A percentile compares a stretch with the other conserved stretches of the same genome.
These are phyloP conservation scores for Amaranthus cruentus DNA, from an alignment of 148 eudicot species.

Conservation along the genomic window DNA sequence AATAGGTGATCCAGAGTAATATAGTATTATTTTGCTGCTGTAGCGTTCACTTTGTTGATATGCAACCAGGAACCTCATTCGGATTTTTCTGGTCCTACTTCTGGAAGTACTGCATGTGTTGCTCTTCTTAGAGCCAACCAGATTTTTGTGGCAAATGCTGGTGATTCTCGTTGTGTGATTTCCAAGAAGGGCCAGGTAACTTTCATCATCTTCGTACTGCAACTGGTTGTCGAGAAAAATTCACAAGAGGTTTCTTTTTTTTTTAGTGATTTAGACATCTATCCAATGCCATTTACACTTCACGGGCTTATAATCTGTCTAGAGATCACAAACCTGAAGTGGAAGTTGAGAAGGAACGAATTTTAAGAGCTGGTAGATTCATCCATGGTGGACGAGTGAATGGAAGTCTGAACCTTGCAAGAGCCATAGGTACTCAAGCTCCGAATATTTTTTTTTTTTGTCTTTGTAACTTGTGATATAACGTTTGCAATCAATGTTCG, in stretches of 20 bases:
- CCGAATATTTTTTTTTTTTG: neutral
- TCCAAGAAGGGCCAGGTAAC: constrained; percentile 95
- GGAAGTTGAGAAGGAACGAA: constrained; percentile 84
- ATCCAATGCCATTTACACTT: neutral
- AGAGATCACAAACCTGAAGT: constrained; percentile 98
- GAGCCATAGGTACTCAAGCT: constrained; percentile 80
- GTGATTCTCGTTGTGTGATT: constrained; percentile 95
- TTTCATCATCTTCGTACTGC: neutral
- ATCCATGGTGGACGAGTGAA: constrained; percentile 95
- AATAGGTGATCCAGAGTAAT: neutral
- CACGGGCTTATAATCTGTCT: constrained; percentile 91
- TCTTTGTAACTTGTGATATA: neutral
- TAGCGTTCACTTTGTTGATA: constrained; percentile 9
- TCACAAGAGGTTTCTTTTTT: neutral
- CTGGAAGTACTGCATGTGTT: constrained; percentile 95
- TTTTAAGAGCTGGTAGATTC: constrained; percentile 91
- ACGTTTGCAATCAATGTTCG: too few relatives aligned
- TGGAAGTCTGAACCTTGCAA: constrained; percentile 90
- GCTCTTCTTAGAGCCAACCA: constrained; percentile 68
- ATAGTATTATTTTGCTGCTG: constrained; percentile 1
- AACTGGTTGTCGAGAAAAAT: neutral
- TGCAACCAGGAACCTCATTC: constrained; percentile 89
- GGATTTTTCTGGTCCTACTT: constrained; percentile 95
- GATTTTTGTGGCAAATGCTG: constrained; percentile 94
- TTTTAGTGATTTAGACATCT: neutral